Conservation (phyloP, 495 filamentous ascomycete species). For the Xeromyces bisporus region DNA sequence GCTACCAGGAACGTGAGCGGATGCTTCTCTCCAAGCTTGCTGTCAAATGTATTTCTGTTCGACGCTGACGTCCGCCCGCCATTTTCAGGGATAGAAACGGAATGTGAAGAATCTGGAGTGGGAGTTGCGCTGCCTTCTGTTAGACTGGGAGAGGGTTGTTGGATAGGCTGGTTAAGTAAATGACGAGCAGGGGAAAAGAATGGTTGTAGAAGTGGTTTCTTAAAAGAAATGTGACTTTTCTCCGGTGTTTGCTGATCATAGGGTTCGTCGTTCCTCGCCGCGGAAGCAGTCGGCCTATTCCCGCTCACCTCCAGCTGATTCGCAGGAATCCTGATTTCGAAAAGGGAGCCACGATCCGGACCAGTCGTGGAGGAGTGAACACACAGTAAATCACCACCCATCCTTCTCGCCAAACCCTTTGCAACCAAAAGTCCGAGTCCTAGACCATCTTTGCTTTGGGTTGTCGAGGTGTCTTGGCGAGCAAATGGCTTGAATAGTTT, state of each 20-base stretch:
- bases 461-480: conserved; percentile 55
- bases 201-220: conserved; percentile 9
- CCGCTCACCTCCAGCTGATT: conserved; percentile 29
- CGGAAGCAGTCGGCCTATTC: conserved; percentile 22
- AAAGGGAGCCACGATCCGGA: conserved; percentile 51
- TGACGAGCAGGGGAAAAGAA: conserved; percentile 8
- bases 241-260: conserved; percentile 10
- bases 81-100: conserved; percentile 8
- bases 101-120: conserved; percentile 13
- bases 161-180: conserved; percentile 13
- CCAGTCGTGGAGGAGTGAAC: conserved; percentile 52
- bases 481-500: conserved; percentile 63
- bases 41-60: conserved; percentile 17
- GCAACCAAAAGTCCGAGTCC: conserved; percentile 62
- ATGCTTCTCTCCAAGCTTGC: conserved; percentile 36
- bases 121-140: conserved; percentile 16
- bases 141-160: conserved; percentile 19
- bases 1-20: conserved; percentile 59
- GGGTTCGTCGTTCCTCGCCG: conserved; percentile 12
- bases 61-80: conserved; percentile 7
- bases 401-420: conserved; percentile 56
- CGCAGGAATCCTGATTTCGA: conserved; percentile 53
- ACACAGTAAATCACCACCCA: conserved; percentile 58
- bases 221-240: conserved; percentile 11
- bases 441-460: conserved; percentile 53